Percentiles rank a stretch among this genome's conserved stretches.
These are phyloP conservation scores for Silene uniflora DNA, from an alignment of 148 eudicot genomes.

Conservation along the genomic window DNA sequence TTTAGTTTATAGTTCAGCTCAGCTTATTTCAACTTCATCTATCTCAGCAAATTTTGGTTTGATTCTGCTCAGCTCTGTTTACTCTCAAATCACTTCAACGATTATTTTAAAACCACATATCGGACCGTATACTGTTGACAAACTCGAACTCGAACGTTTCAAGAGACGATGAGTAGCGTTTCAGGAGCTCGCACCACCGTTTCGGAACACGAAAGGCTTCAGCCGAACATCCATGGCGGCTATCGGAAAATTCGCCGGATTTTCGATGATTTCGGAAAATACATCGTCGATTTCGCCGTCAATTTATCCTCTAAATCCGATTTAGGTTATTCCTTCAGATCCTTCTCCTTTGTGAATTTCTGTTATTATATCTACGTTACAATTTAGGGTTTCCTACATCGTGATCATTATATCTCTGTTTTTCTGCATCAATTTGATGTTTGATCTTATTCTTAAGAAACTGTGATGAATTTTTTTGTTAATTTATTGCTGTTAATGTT, in stretches of 20 bases:
- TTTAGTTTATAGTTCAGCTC: no score
- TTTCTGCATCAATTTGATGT: neutral
- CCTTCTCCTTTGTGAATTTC: neutral
- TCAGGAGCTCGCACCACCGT: neutral
- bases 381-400: neutral
- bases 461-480: no score
- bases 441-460: no score
- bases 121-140: no score
- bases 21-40: no score
- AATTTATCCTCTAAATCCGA: slow-evolving; percentile 11
- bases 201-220: neutral
- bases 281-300: slow-evolving; percentile 13
- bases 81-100: no score
- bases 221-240: neutral
- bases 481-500: neutral
- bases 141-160: neutral
- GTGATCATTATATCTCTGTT: no score
- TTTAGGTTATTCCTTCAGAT: slow-evolving; percentile 9
- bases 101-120: no score
- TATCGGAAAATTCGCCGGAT: slow-evolving; percentile 3
- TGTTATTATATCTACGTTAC: neutral
- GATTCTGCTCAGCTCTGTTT: no score
- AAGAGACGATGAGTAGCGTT: neutral
- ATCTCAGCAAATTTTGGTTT: no score
- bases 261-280: slow-evolving; percentile 16